phyloP scores from a whole-genome alignment of 495 filamentous ascomycete genomes.

The Talaromyces liani region DNA sequence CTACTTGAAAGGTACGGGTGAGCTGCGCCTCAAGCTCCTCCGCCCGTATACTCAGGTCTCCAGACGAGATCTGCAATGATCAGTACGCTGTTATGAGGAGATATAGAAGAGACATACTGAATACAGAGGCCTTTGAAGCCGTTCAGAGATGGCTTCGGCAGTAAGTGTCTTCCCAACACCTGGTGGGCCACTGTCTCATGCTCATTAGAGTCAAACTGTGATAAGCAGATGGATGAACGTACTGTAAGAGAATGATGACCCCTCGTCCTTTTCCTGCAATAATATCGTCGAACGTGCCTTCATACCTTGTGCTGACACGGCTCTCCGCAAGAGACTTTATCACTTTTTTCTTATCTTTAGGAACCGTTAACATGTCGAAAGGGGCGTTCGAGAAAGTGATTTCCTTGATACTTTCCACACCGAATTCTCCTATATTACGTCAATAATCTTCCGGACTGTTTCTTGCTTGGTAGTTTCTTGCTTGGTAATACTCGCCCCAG shows the following conservation, averaged over 20 bases:
- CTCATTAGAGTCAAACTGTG: conserved; percentile 26
- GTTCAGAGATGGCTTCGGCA: conserved; percentile 29
- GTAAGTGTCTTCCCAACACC: conserved; percentile 39
- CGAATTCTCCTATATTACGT: conserved; percentile 19
- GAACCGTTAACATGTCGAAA: conserved; percentile 17
- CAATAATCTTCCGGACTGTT: conserved; percentile 4
- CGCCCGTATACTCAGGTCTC: conserved; percentile 5
- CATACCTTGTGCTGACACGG: conserved; percentile 8
- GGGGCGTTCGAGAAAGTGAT: conserved; percentile 15
- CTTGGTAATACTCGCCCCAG: conserved; percentile 14
- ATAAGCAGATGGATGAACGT: background rate
- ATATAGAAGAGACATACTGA: background rate
- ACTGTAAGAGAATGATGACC: conserved; percentile 28
- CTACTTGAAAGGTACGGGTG: conserved; percentile 4
- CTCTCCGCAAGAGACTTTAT: conserved; percentile 16
- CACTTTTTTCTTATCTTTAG: conserved; percentile 14
- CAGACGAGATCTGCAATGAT: conserved; percentile 4
- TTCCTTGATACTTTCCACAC: conserved; percentile 19
- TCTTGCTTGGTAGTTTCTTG: background rate
- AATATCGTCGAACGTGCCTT: conserved; percentile 22
- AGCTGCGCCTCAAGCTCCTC: conserved; percentile 6
- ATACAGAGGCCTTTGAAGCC: conserved; percentile 24
- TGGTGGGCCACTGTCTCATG: conserved; percentile 35
- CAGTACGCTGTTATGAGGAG: background rate
- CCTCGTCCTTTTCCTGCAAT: conserved; percentile 27